phyloP scores from a whole-genome alignment of 257 asterid species.

The Asclepias syriaca region DNA sequence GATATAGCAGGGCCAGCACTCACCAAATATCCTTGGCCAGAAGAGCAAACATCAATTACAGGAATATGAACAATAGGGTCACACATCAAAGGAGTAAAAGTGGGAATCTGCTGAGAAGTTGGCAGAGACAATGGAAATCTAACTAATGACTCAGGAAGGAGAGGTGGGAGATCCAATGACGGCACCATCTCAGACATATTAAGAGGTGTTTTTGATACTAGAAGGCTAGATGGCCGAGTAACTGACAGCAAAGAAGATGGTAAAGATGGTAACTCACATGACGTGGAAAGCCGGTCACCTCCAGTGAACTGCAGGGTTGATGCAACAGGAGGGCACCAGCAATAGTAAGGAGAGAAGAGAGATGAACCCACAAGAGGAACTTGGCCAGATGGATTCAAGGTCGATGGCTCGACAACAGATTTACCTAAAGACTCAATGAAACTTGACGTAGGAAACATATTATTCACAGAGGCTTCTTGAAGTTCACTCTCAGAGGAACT shows the following conservation, averaged over 20 bases:
- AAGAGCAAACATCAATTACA: constrained; percentile 76
- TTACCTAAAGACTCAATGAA: constrained; percentile 37
- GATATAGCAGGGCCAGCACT: constrained; percentile 71
- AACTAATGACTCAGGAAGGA: constrained; percentile 49
- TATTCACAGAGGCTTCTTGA: constrained; percentile 27
- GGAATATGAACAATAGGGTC: constrained; percentile 94
- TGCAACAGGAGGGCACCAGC: constrained; percentile 86
- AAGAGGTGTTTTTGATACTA: constrained; percentile 39
- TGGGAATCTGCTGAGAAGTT: constrained; percentile 66
- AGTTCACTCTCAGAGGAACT: constrained; percentile 25
- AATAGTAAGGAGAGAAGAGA: constrained; percentile 63
- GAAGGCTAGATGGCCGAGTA: constrained; percentile 36
- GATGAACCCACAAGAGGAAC: constrained; percentile 36
- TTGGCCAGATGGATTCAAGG: constrained; percentile 32
- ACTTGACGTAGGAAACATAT: constrained; percentile 27
- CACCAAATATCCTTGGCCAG: constrained; percentile 88
- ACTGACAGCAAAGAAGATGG: constrained; percentile 61
- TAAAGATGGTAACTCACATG: constrained; percentile 42
- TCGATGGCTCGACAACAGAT: constrained; percentile 23
- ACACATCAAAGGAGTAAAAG: constrained; percentile 73
- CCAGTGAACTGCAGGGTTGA: constrained; percentile 38
- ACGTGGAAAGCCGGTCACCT: constrained; percentile 34
- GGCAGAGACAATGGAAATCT: constrained; percentile 41
- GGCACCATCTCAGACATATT: constrained; percentile 41
- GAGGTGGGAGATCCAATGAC: constrained; percentile 53